Base-by-base conservation (phyloP, 306 rosid species). In the Cyclanthera cordifolia region DNA sequence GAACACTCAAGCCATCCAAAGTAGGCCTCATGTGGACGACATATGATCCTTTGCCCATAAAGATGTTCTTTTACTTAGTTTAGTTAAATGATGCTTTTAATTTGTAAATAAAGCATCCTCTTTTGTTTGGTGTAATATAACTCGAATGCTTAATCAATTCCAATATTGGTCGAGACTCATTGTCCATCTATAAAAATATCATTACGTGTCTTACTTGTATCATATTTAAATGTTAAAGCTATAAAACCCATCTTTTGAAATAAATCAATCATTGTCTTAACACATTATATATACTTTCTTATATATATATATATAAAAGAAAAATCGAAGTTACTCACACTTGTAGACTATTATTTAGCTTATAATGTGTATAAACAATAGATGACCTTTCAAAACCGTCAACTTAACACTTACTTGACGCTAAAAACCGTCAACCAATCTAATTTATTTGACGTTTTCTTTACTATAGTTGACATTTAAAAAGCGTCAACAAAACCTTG, bases 11-110 rank as follows among this genome's bases (percentile, higher is more conserved):
- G 25, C 43, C 64, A 30, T 8, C 20, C 23, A 10, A 17, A 61
- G 50, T 64, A 21, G 52, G 69, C 52, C 51, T 41, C 69, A 64
- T 64, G 69, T 64, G 69, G 69, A 43, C 49, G 69, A 43, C 49
- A 41, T 24, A 19, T n/a, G n/a, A n/a, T 27, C 53, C 28, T 57
- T 23, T 64, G 12, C 20, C 51, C 67, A 60, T 41, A 64, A 64
- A 64, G 69, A 67, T 48, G 46, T 60, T 67, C 49, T 49, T 67
- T 34, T 67, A 48, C 54, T 47, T 28, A 48, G 24, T 67, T 67
- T 48, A 47, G 49, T 37, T 47, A 46, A 57, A 48, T 46, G 11
- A 23, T 12, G 19, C 24, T 28, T 46, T 6, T 8, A 10, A 48
- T 34, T 34, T 34, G 57, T 49, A 47, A n/a, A 2, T 47, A 68